A percentile compares a stretch with the other conserved stretches of the same genome.
Conservation (phyloP, 441 rosid species). For the Mallotus japonicus region DNA sequence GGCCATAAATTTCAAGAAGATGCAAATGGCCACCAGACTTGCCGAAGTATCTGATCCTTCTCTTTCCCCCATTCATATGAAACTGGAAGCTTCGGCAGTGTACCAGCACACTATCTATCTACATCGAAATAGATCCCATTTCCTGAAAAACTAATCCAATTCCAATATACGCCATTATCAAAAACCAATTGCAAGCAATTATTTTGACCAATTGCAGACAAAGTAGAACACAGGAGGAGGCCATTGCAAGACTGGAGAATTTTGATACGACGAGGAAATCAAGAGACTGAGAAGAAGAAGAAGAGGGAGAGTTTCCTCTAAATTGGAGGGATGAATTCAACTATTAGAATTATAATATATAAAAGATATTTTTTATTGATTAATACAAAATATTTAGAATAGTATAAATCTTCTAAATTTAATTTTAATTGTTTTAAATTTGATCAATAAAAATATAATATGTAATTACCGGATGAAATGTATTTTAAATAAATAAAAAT, state of each 20-base stretch:
- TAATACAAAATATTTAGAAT: too few relatives aligned
- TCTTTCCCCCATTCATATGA: slow-evolving; percentile 13
- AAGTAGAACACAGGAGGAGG: slow-evolving; percentile 34
- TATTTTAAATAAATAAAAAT: too few relatives aligned
- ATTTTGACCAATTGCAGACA: neutral
- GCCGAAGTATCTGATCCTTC: slow-evolving; percentile 29
- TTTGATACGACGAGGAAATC: slow-evolving; percentile 1
- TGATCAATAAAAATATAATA: too few relatives aligned
- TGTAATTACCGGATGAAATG: too few relatives aligned
- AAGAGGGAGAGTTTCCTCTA: neutral
- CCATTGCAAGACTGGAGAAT: slow-evolving; percentile 50
- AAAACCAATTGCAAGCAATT: slow-evolving; percentile 3
- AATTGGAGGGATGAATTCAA: neutral
- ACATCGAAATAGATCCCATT: slow-evolving; percentile 32
- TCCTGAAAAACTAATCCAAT: slow-evolving; percentile 35
- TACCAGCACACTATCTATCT: slow-evolving; percentile 25
- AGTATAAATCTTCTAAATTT: too few relatives aligned
- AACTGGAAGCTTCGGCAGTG: slow-evolving; percentile 26
- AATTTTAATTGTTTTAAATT: too few relatives aligned
- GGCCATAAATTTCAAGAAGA: slow-evolving; percentile 28
- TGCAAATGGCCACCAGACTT: slow-evolving; percentile 40
- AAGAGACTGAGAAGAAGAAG: slow-evolving; percentile 2
- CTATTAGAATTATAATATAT: too few relatives aligned
- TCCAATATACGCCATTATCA: slow-evolving; percentile 35
- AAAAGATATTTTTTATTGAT: too few relatives aligned